A percentile compares a stretch with the other conserved stretches of the same genome.
These are phyloP conservation scores for Cotoneaster glaucophyllus DNA, from an alignment of 306 rosid species.

Conservation along the genomic window DNA sequence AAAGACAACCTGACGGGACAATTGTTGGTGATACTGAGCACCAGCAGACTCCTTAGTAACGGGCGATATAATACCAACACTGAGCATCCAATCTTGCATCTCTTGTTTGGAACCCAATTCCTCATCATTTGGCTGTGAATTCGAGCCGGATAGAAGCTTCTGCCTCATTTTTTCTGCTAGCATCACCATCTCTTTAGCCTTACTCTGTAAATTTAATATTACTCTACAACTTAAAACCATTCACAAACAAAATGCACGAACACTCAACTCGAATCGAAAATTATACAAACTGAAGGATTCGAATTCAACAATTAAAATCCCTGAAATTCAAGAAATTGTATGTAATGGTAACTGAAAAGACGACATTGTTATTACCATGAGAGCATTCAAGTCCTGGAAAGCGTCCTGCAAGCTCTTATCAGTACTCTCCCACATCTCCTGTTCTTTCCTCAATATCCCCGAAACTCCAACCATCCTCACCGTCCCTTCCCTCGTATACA, in stretches of 20 bases:
- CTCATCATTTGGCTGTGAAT: conserved; percentile 65
- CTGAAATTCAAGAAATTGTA: not conserved
- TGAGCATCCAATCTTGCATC: conserved; percentile 90
- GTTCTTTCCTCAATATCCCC: conserved; percentile 93
- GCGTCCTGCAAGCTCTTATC: conserved; percentile 96
- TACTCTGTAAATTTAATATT: conserved; percentile 58
- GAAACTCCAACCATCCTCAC: conserved; percentile 94
- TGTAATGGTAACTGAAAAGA: not conserved
- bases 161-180: conserved; percentile 98
- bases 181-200: conserved; percentile 97
- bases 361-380: conserved; percentile 78
- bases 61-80: conserved; percentile 92
- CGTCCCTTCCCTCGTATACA: conserved; percentile 71
- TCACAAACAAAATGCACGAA: not conserved
- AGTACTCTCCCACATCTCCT: conserved; percentile 98
- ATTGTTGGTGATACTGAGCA: conserved; percentile 86
- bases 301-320: not conserved
- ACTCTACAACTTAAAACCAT: conserved; percentile 15
- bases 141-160: conserved; percentile 71
- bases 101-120: conserved; percentile 95
- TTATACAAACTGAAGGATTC: not conserved
- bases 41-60: conserved; percentile 99
- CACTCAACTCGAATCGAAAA: not conserved
- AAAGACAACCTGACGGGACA: conserved; percentile 81
- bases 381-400: conserved; percentile 97